Evolutionary conservation across 2,329 filamentous ascomycete species (phyloP), one percentile per base, ranked within the genome.

Genomic region (Curvularia eragrostidis): DNA sequence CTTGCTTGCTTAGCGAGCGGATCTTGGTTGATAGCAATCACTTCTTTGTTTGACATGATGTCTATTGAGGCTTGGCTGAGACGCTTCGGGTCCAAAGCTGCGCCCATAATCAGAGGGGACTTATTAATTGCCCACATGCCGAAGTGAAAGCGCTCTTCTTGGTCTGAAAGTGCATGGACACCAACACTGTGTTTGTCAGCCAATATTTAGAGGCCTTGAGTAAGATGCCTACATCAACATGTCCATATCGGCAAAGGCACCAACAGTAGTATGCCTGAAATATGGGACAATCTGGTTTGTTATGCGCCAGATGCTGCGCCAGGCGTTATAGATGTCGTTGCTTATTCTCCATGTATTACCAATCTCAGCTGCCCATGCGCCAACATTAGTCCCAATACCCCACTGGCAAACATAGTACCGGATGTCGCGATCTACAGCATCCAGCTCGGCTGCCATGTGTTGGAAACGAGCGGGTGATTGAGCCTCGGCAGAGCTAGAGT

Each of bases 11-110:
- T 73, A 0, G 79, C 83, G 0, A 87, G 70, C 0, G 80, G 58
- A 63, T 87, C 85, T 62, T 87, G 85, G 63, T 87, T 87, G 65
- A 85, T 83, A 0, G 80, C 80, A 23, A 88, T 83, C 21, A 85
- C 80, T 53, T 85, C 84, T 24, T 78, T 75, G 69, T 87, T 86
- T 1, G 75, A 75, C 46, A 80, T 58, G 46, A 78, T 73, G 3
- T 57, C 59, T 2, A 67, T 15, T 1, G 69, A 72, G 2, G 60
- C 55, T 15, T 65, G 46, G 15, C 75, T 74, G 8, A 64, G 50
- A 2, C 59, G 61, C 13, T 53, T 51, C 9, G 58, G 44, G 48
- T 75, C 75, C 70, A 77, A 61, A 38, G 77, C 74, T 1, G 77
- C 75, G 6, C 79, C 77, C 47, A 81, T 78, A 28, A 81, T 78